Conservation (phyloP, 306 rosid genomes). For the Acacia confusa region DNA sequence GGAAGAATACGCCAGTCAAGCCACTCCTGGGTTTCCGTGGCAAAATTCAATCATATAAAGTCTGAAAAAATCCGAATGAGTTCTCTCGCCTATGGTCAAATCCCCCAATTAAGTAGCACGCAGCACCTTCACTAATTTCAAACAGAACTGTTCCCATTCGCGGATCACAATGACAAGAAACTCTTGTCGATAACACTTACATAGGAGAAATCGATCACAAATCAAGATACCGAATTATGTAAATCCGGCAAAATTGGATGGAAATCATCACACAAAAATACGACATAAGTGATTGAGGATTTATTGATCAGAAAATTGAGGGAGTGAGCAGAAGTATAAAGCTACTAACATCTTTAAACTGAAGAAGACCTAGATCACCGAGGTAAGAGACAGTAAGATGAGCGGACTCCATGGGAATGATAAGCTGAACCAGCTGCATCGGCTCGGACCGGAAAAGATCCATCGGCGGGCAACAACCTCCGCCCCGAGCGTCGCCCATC, state of each 20-base stretch:
- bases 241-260: background rate
- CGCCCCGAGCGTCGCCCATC: slow-evolving; percentile 62
- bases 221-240: slow-evolving; percentile 17
- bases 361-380: slow-evolving; percentile 94
- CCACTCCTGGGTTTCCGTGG: background rate
- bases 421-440: slow-evolving; percentile 97
- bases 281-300: slow-evolving; percentile 28
- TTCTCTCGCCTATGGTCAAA: background rate
- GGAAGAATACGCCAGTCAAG: background rate
- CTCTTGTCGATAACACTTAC: background rate
- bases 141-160: slow-evolving; percentile 12
- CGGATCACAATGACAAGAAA: slow-evolving; percentile 28
- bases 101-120: background rate
- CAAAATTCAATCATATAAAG: background rate
- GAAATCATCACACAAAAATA: background rate
- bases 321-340: background rate
- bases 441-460: slow-evolving; percentile 98
- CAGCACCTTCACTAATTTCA: background rate
- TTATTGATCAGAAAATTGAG: slow-evolving; percentile 2
- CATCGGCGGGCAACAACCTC: slow-evolving; percentile 92
- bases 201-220: background rate
- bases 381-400: slow-evolving; percentile 86
- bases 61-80: background rate
- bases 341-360: slow-evolving; percentile 76
- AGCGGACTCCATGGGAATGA: slow-evolving; percentile 94